These are phyloP conservation scores for Bipolaris cookei DNA, from an alignment of 2,329 filamentous ascomycete species.

Conservation along the genomic window DNA sequence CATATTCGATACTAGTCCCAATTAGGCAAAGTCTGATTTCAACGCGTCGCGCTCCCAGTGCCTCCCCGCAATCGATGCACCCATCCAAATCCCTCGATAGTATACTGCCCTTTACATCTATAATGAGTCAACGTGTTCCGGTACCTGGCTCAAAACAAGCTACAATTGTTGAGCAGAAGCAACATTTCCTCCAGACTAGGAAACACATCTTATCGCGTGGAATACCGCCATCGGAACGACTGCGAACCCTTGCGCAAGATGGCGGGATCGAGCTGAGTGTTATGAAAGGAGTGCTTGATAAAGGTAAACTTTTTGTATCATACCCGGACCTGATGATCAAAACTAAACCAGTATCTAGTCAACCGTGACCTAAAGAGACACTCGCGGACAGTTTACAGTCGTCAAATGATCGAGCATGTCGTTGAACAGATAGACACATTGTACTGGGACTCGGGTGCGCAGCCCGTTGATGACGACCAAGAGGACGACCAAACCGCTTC, in stretches of 20 bases:
- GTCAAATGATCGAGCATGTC: slow-evolving; percentile 72
- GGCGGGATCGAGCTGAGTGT: slow-evolving; percentile 56
- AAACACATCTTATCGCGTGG: slow-evolving; percentile 68
- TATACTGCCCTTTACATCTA: not conserved
- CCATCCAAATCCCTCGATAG: not conserved
- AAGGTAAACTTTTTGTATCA: slow-evolving; percentile 47
- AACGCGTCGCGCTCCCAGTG: slow-evolving; percentile 8
- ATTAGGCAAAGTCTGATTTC: not conserved
- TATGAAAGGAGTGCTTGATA: slow-evolving; percentile 58
- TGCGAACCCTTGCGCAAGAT: slow-evolving; percentile 59
- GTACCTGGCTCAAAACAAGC: slow-evolving; percentile 31
- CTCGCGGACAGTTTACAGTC: slow-evolving; percentile 68
- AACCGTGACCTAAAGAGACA: slow-evolving; percentile 71
- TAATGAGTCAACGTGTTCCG: slow-evolving; percentile 13
- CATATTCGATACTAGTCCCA: not conserved
- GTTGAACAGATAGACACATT: slow-evolving; percentile 74
- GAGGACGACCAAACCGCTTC: slow-evolving; percentile 31
- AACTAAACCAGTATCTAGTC: slow-evolving; percentile 50
- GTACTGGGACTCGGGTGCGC: slow-evolving; percentile 61
- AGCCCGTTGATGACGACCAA: slow-evolving; percentile 32
- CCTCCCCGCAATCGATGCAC: slow-evolving; percentile 9
- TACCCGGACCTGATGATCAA: not conserved
- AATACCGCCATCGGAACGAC: slow-evolving; percentile 62
- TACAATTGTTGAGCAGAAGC: slow-evolving; percentile 66
- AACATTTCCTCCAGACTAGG: slow-evolving; percentile 67